Conservation (phyloP, 1,284 basidiomycete species). For the Stereum hirsutum region DNA sequence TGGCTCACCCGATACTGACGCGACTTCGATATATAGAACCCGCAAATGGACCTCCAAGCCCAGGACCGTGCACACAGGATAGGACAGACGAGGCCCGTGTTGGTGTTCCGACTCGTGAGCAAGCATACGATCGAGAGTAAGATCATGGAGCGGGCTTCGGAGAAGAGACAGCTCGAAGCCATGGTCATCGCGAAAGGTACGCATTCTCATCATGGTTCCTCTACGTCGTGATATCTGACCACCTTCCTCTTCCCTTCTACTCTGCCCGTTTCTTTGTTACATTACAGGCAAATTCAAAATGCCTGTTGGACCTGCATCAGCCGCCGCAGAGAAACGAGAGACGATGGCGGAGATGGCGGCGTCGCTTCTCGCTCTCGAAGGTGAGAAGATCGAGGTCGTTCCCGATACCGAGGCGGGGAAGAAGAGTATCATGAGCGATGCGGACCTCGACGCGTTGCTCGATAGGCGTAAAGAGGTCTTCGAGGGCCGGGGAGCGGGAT, state of each 20-base stretch:
- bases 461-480: conserved; percentile 81
- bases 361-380: conserved; percentile 74
- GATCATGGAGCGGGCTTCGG: conserved; percentile 83
- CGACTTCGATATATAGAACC: conserved; percentile 49
- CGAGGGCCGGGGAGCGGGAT: conserved; percentile 67
- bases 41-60: conserved; percentile 94
- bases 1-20: conserved; percentile 3
- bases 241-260: no score
- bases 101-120: conserved; percentile 83
- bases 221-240: no score
- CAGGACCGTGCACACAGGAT: conserved; percentile 95
- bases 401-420: conserved; percentile 61
- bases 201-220: neutral
- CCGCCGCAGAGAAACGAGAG: conserved; percentile 36
- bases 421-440: conserved; percentile 70
- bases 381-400: conserved; percentile 86
- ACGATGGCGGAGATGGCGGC: conserved; percentile 77
- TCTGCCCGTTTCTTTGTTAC: conserved; percentile 3
- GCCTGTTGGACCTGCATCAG: conserved; percentile 34
- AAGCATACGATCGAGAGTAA: conserved; percentile 87
- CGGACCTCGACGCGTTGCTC: conserved; percentile 71
- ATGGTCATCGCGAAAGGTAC: conserved; percentile 88
- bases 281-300: conserved; percentile 74
- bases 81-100: conserved; percentile 83
- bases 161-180: conserved; percentile 87